A percentile compares a stretch with the other conserved stretches of the same genome.
phyloP scores from a whole-genome alignment of 176 grass and related monocot species.

The Carex pumila region DNA sequence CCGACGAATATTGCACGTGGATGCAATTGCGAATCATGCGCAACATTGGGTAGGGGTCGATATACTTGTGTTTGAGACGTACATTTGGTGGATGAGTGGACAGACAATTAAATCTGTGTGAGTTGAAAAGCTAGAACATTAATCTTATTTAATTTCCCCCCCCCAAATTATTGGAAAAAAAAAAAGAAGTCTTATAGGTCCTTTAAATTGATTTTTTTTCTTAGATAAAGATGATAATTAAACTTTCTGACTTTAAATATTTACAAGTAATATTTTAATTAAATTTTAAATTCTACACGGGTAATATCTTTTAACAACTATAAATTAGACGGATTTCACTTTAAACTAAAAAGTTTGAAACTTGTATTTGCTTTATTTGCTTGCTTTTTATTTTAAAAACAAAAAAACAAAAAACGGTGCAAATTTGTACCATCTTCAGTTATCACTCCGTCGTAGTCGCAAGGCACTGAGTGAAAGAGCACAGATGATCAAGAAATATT shows the following conservation, averaged over 20 bases:
- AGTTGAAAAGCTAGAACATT: constrained; percentile 16
- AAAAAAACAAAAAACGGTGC: neutral
- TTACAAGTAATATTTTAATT: too few species aligned
- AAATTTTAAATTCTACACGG: too few species aligned
- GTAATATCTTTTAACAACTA: too few species aligned
- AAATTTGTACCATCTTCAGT: neutral
- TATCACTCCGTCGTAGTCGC: neutral
- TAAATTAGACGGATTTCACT: too few species aligned
- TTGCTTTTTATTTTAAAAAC: neutral
- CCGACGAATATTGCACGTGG: constrained; percentile 46
- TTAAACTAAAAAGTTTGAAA: neutral
- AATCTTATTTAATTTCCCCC: neutral
- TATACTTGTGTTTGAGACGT: constrained; percentile 74
- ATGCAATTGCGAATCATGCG: constrained; percentile 44
- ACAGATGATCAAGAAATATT: neutral
- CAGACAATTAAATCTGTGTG: constrained; percentile 56
- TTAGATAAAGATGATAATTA: too few species aligned
- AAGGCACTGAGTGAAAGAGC: neutral
- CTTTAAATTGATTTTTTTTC: neutral
- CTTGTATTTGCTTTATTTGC: neutral
- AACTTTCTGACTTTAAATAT: too few species aligned
- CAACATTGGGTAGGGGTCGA: constrained; percentile 38
- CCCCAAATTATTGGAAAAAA: neutral
- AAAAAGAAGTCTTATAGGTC: neutral
- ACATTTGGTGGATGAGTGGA: constrained; percentile 74